phyloP scores from a whole-genome alignment of 768 basidiomycete genomes.

The Pisolithus orientalis region DNA sequence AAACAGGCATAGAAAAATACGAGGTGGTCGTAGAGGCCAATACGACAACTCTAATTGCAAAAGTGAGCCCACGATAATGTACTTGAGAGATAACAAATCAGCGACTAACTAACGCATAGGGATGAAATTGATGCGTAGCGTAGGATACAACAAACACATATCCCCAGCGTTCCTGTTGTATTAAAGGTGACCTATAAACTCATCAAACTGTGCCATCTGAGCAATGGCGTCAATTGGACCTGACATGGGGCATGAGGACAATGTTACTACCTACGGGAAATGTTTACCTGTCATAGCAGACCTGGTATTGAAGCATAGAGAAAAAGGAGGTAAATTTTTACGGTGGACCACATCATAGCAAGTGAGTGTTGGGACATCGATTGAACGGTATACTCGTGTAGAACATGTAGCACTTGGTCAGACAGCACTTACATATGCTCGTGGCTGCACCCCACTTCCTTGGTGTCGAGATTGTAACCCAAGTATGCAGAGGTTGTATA shows the following conservation, averaged over 20 bases:
- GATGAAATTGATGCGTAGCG: conserved; percentile 37
- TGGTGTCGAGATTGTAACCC: no score
- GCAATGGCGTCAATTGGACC: conserved; percentile 39
- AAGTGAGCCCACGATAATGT: conserved; percentile 38
- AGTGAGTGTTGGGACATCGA: background rate
- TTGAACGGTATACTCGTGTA: no score
- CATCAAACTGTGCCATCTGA: conserved; percentile 39
- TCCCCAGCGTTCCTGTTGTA: conserved; percentile 33
- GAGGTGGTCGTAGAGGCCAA: conserved; percentile 27
- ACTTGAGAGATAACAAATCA: conserved; percentile 41
- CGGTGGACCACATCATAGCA: conserved; percentile 10
- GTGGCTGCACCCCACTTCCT: no score
- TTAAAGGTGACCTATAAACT: conserved; percentile 29
- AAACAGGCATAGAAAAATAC: conserved; percentile 39
- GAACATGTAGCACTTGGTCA: no score
- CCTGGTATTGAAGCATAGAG: conserved; percentile 20
- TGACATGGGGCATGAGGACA: conserved; percentile 1
- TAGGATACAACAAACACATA: conserved; percentile 38
- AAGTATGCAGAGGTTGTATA: no score
- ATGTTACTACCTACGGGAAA: background rate
- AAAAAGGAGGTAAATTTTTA: conserved; percentile 21
- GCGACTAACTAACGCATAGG: conserved; percentile 37
- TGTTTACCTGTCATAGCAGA: conserved; percentile 22
- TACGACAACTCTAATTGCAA: conserved; percentile 35
- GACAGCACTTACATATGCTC: no score